Conservation (phyloP, 306 rosid genomes). For the Cucumis melo region DNA sequence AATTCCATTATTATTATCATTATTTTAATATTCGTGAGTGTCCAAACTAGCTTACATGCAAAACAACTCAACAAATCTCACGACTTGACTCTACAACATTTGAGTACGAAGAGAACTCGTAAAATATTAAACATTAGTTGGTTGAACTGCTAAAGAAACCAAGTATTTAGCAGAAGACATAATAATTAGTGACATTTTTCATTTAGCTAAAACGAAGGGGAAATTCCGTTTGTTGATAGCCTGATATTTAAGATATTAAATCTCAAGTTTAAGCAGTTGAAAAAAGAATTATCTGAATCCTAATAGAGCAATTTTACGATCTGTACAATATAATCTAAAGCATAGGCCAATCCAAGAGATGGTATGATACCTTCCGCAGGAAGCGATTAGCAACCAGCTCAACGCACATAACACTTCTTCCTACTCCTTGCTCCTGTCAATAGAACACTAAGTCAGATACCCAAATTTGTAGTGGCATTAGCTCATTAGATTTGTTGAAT, state of each 20-base stretch:
- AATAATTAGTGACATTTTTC: neutral
- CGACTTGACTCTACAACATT: no score
- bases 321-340: neutral
- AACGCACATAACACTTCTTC: constrained; percentile 58
- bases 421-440: constrained; percentile 48
- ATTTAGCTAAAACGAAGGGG: neutral
- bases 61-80: no score
- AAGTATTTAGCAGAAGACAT: neutral
- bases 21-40: no score
- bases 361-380: constrained; percentile 57
- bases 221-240: neutral
- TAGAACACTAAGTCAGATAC: neutral
- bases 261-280: neutral
- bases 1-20: neutral
- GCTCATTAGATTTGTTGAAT: neutral
- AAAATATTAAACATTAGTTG: neutral
- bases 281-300: neutral
- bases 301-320: neutral
- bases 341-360: neutral
- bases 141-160: neutral
- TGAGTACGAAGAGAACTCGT: no score
- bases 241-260: neutral
- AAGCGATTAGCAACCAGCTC: constrained; percentile 95
- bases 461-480: neutral
- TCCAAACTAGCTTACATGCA: no score